Conservation (phyloP, 2,329 filamentous ascomycete species). For the Mycocentrospora acerina region DNA sequence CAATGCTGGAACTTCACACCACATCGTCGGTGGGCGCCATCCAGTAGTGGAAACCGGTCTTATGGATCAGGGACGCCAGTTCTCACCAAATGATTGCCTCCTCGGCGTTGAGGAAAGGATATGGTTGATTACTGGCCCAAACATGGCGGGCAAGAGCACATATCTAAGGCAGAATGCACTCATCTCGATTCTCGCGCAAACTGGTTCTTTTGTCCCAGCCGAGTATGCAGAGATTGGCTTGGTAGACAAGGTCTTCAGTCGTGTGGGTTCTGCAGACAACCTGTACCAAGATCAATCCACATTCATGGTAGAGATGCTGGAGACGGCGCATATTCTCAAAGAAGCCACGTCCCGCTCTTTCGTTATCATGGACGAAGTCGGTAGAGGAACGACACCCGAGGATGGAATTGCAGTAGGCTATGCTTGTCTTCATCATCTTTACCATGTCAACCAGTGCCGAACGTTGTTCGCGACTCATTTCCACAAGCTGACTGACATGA, state of each 20-base stretch:
- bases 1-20: constrained; percentile 64
- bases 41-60: constrained; percentile 88
- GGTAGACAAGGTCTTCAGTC: constrained; percentile 94
- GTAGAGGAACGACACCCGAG: constrained; percentile 87
- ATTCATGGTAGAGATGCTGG: constrained; percentile 99
- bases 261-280: constrained; percentile 85
- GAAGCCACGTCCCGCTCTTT: constrained; percentile 82
- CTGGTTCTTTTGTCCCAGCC: constrained; percentile 90
- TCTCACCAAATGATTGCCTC: constrained; percentile 83
- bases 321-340: constrained; percentile 87
- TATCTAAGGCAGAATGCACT: constrained; percentile 95
- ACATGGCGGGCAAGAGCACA: constrained; percentile 97
- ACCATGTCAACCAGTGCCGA: constrained; percentile 73
- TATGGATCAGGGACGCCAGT: constrained; percentile 73
- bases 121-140: constrained; percentile 75
- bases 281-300: constrained; percentile 94
- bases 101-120: constrained; percentile 75
- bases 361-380: constrained; percentile 97
- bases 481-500: constrained; percentile 79
- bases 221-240: constrained; percentile 82
- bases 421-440: constrained; percentile 82
- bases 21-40: constrained; percentile 83
- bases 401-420: constrained; percentile 90
- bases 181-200: constrained; percentile 89
- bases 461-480: constrained; percentile 96